Evolutionary conservation across 495 filamentous ascomycete genomes (phyloP).

Genomic region (Podospora pseudoanserina): DNA sequence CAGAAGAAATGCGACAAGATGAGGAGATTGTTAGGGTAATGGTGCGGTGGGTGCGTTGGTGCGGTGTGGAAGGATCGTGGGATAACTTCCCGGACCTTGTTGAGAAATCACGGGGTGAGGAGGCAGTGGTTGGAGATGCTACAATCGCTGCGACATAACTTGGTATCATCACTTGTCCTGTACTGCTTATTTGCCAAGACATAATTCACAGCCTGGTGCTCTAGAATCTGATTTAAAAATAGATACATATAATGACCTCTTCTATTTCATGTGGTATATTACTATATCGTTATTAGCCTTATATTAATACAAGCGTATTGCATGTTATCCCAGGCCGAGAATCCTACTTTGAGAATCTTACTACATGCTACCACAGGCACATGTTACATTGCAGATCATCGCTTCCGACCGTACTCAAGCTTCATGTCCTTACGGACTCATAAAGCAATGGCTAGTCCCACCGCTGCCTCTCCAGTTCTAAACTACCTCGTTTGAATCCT

Average conservation of each 20-base stretch:
- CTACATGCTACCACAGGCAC: background rate
- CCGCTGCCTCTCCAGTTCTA: background rate
- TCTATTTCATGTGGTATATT: too few species aligned
- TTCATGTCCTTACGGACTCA: background rate
- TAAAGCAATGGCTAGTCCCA: background rate
- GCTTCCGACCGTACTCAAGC: background rate
- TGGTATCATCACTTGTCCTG: too few species aligned
- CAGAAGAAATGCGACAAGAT: background rate
- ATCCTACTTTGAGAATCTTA: background rate
- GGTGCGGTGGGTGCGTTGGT: slow-evolving; percentile 7
- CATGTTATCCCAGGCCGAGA: background rate
- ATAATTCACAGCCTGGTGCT: too few species aligned
- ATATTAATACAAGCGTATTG: too few species aligned
- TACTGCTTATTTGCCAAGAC: too few species aligned
- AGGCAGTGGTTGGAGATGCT: too few species aligned
- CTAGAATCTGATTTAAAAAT: too few species aligned
- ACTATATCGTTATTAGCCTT: too few species aligned
- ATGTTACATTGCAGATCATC: background rate
- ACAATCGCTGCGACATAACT: too few species aligned
- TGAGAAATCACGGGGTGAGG: too few species aligned
- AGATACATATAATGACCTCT: too few species aligned
- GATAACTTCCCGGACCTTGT: background rate
- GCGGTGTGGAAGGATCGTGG: slow-evolving; percentile 10
- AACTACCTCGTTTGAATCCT: too few species aligned
- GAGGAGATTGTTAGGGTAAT: background rate